Evolutionary conservation across 2,329 filamentous ascomycete species (phyloP).

Genomic region (Emergomyces orientalis): DNA sequence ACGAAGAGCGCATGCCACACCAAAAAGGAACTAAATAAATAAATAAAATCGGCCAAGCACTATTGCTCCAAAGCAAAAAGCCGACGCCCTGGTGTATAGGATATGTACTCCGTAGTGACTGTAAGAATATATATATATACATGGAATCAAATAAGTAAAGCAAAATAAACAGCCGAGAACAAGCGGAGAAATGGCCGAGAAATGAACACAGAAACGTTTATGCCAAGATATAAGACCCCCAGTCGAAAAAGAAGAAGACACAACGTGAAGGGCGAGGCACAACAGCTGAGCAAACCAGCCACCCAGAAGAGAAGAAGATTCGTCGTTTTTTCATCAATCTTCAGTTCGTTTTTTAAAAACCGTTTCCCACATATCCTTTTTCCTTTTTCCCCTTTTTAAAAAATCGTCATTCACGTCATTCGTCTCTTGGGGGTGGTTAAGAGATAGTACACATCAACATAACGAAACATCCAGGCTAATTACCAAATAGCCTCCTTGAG

Average conservation of each 20-base stretch:
- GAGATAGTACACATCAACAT: neutral
- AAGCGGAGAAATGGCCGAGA: neutral
- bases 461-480: neutral
- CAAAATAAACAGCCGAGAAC: neutral
- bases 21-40: neutral
- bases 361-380: neutral
- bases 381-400: neutral
- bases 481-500: neutral
- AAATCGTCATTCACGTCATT: neutral
- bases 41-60: neutral
- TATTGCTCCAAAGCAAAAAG: neutral
- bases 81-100: constrained; percentile 3
- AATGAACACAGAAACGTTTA: neutral
- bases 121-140: neutral
- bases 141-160: neutral
- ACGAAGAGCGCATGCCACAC: neutral
- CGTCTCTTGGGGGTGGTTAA: neutral
- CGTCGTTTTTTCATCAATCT: neutral
- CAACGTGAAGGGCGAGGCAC: neutral
- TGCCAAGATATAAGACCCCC: neutral
- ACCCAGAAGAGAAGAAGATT: constrained; percentile 5
- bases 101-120: neutral
- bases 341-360: neutral
- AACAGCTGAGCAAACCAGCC: constrained; percentile 14
- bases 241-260: neutral